Evolutionary conservation across 139 green algal species (phyloP), one percentile per base, ranked within the genome.

Genomic region (Closterium sp.): DNA sequence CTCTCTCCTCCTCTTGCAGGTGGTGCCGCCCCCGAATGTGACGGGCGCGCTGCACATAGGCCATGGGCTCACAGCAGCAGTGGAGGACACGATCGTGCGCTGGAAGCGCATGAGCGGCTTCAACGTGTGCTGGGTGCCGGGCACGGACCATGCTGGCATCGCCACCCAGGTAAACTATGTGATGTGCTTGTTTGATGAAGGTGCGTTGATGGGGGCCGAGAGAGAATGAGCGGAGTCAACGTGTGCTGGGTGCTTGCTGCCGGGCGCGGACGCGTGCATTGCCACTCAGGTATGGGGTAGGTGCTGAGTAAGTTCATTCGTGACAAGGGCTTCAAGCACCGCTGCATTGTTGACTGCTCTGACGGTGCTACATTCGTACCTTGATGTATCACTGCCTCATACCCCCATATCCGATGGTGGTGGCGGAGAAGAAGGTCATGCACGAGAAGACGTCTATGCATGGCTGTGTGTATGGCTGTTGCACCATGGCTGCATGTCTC

Each of bases 11-110:
- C 12, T 1, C 30, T 0, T 19, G 28, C 91, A 94, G 91, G 91
- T 94, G 31, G 98, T 99, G 88, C 98, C 98, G 2, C 98, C 98
- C 5, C 98, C 98, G 64, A 99, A 99, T 95, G 98, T 99, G 25
- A 99, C 98, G 2, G 98, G 98, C 35, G 95, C 96, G 33, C 96
- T 99, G 94, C 98, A 99, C 95, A 97, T 99, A 69, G 98, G 98
- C 30, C 98, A 99, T 93, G 98, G 97, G 7, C 95, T 98, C 2
- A 98, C 96, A 25, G 97, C 96, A 87, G 66, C 97, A 36, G 95
- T 98, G 84, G 94, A 99, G 96, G 98, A 99, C 95, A 97, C 97
- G 8, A 96, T 99, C 90, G 95, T 97, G 31, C 94, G 98, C 16
- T 99, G 96, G 96, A 91, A 95, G 85, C 95, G 98, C 84, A 99